A percentile compares a stretch with the other conserved stretches of the same genome.
Conservation (phyloP, 768 basidiomycete species). For the Kwoniella pini region DNA sequence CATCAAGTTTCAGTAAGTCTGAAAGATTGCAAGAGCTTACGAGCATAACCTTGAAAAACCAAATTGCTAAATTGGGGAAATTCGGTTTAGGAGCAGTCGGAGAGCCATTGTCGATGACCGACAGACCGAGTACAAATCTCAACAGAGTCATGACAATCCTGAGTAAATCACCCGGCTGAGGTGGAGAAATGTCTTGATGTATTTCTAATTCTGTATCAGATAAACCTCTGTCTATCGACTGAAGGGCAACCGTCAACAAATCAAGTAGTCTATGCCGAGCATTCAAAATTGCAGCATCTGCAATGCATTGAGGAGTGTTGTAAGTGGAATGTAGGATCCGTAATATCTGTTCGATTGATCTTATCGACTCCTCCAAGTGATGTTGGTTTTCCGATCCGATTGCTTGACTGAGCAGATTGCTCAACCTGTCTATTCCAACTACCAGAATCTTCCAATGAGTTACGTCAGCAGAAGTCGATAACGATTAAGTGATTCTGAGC, state of each 20-base stretch:
- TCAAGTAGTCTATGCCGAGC: slow-evolving; percentile 39
- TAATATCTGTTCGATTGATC: slow-evolving; percentile 34
- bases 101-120: slow-evolving; percentile 11
- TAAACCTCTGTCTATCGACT: slow-evolving; percentile 31
- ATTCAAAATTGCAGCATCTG: slow-evolving; percentile 16
- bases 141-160: slow-evolving; percentile 30
- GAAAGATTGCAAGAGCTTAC: slow-evolving; percentile 24
- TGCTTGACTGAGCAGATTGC: slow-evolving; percentile 27
- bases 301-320: background rate
- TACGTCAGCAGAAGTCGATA: background rate
- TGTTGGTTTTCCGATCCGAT: slow-evolving; percentile 34
- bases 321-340: slow-evolving; percentile 29
- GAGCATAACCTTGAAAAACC: slow-evolving; percentile 26
- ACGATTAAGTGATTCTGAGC: no score
- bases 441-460: slow-evolving; percentile 32
- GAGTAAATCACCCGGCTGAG: slow-evolving; percentile 26
- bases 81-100: slow-evolving; percentile 34
- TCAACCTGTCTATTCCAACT: slow-evolving; percentile 40
- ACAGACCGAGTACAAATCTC: slow-evolving; percentile 31
- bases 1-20: background rate
- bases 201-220: slow-evolving; percentile 12
- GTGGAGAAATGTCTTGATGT: slow-evolving; percentile 23
- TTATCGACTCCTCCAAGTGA: slow-evolving; percentile 12
- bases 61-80: slow-evolving; percentile 29
- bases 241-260: slow-evolving; percentile 27